Percentiles rank a stretch among this genome's conserved stretches.
These are phyloP conservation scores for Didymella exigua DNA, from an alignment of 2,329 filamentous ascomycete species.

Conservation along the genomic window DNA sequence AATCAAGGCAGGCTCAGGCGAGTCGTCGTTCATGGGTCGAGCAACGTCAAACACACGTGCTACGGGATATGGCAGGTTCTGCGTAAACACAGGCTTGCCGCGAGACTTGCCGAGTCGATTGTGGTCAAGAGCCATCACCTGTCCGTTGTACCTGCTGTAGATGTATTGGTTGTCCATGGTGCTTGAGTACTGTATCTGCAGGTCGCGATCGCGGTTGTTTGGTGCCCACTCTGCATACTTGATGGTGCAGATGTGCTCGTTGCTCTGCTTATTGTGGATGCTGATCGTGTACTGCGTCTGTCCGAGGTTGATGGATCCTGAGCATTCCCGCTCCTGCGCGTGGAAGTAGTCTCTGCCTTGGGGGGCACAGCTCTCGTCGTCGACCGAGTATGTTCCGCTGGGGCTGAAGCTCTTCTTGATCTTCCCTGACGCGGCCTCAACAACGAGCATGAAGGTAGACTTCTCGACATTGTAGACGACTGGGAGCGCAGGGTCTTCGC, in stretches of 20 bases:
- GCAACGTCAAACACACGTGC: conserved; percentile 89
- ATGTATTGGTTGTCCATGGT: conserved; percentile 90
- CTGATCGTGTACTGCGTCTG: conserved; percentile 88
- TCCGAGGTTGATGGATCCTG: conserved; percentile 77
- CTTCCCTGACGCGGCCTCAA: conserved; percentile 83
- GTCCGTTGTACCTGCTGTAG: conserved; percentile 83
- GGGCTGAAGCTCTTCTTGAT: conserved; percentile 86
- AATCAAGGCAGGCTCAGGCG: conserved; percentile 75
- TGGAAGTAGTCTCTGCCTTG: conserved; percentile 61
- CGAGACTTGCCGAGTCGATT: conserved; percentile 52
- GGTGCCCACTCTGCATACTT: conserved; percentile 94
- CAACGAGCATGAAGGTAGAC: conserved; percentile 84
- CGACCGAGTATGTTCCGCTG: conserved; percentile 68
- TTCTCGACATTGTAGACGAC: conserved; percentile 92
- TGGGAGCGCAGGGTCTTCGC: conserved; percentile 66
- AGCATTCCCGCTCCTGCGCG: conserved; percentile 65
- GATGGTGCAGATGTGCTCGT: conserved; percentile 81
- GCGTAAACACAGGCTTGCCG: conserved; percentile 46
- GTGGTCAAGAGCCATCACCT: conserved; percentile 79
- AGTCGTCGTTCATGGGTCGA: conserved; percentile 70
- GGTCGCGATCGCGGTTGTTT: conserved; percentile 87
- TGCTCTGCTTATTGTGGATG: conserved; percentile 76
- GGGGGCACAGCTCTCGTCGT: conserved; percentile 77
- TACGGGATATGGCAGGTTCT: conserved; percentile 76
- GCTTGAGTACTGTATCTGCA: conserved; percentile 78